phyloP scores from a whole-genome alignment of 2,329 filamentous ascomycete genomes.

The Verticillium nubilum region DNA sequence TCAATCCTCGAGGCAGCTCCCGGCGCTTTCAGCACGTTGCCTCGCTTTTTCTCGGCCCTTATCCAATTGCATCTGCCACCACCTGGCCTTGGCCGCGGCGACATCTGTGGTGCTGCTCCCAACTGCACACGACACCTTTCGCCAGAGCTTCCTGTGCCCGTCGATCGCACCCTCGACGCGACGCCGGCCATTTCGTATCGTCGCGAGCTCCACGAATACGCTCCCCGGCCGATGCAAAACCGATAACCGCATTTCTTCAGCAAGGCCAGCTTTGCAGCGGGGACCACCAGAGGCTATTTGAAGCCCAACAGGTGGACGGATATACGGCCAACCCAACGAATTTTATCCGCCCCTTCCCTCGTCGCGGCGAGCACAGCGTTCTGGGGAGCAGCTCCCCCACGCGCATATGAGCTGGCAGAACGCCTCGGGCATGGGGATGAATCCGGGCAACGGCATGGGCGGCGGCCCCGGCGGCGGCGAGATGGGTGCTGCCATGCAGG shows the following conservation, averaged over 20 bases:
- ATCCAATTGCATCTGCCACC: not conserved
- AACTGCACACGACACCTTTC: not conserved
- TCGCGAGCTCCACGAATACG: not conserved
- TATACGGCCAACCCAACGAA: not conserved
- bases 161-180: not conserved
- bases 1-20: not conserved
- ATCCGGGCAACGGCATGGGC: conserved; percentile 34
- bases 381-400: conserved; percentile 8
- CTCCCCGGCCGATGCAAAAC: not conserved
- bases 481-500: conserved; percentile 33
- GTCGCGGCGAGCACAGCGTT: not conserved
- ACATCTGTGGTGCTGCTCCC: not conserved
- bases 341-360: not conserved
- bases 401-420: conserved; percentile 30
- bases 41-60: not conserved
- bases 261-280: not conserved
- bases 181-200: not conserved
- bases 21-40: not conserved
- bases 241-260: not conserved
- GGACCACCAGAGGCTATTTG: not conserved
- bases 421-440: conserved; percentile 32
- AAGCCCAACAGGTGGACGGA: not conserved
- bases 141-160: not conserved
- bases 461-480: conserved; percentile 34
- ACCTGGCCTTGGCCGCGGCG: not conserved